Base-by-base conservation (phyloP, 2,329 filamentous ascomycete species). In the Furcasterigmium furcatum region DNA sequence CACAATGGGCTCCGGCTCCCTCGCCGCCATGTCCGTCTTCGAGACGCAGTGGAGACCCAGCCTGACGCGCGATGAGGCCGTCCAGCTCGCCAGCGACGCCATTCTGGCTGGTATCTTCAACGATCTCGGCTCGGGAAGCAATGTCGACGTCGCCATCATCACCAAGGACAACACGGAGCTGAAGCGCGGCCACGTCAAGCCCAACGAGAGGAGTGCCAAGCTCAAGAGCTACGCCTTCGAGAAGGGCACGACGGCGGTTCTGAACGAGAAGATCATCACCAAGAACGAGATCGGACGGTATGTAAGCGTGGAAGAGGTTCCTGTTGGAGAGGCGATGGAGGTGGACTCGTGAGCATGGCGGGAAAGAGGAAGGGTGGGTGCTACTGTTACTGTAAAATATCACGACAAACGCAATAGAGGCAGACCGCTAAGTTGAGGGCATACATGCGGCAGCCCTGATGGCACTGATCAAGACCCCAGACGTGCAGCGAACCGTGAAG, bases 71-170 rank as follows among this genome's bases (percentile, higher is more conserved):
- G 87, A 95, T 30, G 88, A 88, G 41, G 91, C 91, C n/a, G 75
- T 96, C 48, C 83, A 85, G 61, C 76, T 96, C 52, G 85, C 85
- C 63, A 80, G 87, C 46, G 85, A 96, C 57, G 92, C 92, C 39
- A 96, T 99, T 62, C 77, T 91, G 72, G 87, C 95, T 10, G 94
- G 94, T 84, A 95, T 99, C 72, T 99, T 94, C 77, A 99, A 99
- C 77, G 94, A 99, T 71, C 66, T 99, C 65, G 94, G 94, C 13
- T 96, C 91, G 4, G 94, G 94, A 59, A 95, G 89, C 65, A 99
- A 99, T 65, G 94, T 99, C 47, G 95, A 99, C 63, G 88, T 99
- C 27, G 92, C 91, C 53, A 82, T 99, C 59, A 99, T 99, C 64
- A 95, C 92, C 50, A 80, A 85, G 59, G 91, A 96, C 58, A 96